Percentiles rank a stretch among this genome's conserved stretches.
Conservation (phyloP, 2,329 filamentous ascomycete species). For the Nigrospora sphaerica region DNA sequence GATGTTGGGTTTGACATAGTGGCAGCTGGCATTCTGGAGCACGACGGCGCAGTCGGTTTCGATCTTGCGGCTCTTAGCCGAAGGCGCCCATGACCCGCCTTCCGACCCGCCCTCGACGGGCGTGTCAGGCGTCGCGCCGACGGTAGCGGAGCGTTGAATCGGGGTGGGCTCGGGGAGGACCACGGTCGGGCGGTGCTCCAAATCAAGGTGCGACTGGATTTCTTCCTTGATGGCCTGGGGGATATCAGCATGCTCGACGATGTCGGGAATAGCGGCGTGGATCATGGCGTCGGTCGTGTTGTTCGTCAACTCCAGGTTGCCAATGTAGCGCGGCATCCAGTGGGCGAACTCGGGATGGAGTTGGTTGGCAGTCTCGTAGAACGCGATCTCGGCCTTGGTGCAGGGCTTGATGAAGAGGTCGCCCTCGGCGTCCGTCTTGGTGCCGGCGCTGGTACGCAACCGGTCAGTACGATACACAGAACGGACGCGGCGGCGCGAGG, state of each 20-base stretch:
- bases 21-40: slow-evolving; percentile 74
- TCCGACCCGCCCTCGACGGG: neutral
- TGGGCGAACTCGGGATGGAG: slow-evolving; percentile 67
- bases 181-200: slow-evolving; percentile 7
- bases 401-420: slow-evolving; percentile 92
- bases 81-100: slow-evolving; percentile 34
- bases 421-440: slow-evolving; percentile 76
- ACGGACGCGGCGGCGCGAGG: slow-evolving; percentile 1
- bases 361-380: slow-evolving; percentile 69
- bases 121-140: slow-evolving; percentile 14
- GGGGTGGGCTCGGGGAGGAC: slow-evolving; percentile 7
- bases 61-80: slow-evolving; percentile 49
- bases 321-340: slow-evolving; percentile 81
- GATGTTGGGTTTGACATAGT: slow-evolving; percentile 80
- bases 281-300: slow-evolving; percentile 38
- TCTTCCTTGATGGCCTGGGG: slow-evolving; percentile 34
- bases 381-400: slow-evolving; percentile 74
- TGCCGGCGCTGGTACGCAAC: slow-evolving; percentile 64
- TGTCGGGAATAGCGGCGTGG: slow-evolving; percentile 39
- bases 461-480: neutral
- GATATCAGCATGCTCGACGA: slow-evolving; percentile 27
- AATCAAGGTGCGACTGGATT: slow-evolving; percentile 28
- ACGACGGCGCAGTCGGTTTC: slow-evolving; percentile 75
- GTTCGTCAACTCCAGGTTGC: slow-evolving; percentile 65
- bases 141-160: slow-evolving; percentile 11